Evolutionary conservation across 805 yeast species (phyloP), one percentile per base, ranked within the genome.

Genomic region (Isabelozyma heimii): DNA sequence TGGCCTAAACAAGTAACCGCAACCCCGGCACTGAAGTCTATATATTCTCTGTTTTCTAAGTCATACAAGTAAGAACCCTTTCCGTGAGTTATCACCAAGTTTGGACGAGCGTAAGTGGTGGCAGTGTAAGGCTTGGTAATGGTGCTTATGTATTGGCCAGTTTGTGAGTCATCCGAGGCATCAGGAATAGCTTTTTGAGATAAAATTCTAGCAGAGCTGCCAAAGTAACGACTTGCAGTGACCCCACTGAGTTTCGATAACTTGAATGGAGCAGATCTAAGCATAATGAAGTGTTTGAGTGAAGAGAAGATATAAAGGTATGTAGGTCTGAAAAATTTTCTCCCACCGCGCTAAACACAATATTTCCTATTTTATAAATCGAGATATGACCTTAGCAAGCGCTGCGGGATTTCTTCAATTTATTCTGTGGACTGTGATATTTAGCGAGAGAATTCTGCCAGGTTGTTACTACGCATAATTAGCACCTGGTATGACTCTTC

Each of bases 1-100:
- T 94, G 98, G 2, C 99, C 99, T 53, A 94, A 73, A 0, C 89
- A 85, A n/a, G 97, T 92, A 13, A 94, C 99, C 0, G 99, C 98
- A 56, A 94, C 92, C 46, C 99, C 99, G 1, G 97, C 91, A 1
- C 92, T 85, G 69, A 94, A 92, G 64, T 94, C 99, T 45, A 94
- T 77, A 61, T 85, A 94, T 63, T 85, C 79, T 38, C 82, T 77
- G 51, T 87, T 86, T 58, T 89, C 90, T 44, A 86, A 68, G 66
- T 94, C 99, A 75, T 84, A 91, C 47, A 94, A 65, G 47, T 75
- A 75, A n/a, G 91, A 81, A 15, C 96, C 97, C 57, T 82, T 69
- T 35, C 97, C 99, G 51, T 84, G 85, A 44, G 86, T 83, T 48
- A 92, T 76, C 14, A 90, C 87, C 44, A 91, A 67, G 42, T 82